Evolutionary conservation across 208 protist species (phyloP).

Genomic region (Naegleria gruberi): DNA sequence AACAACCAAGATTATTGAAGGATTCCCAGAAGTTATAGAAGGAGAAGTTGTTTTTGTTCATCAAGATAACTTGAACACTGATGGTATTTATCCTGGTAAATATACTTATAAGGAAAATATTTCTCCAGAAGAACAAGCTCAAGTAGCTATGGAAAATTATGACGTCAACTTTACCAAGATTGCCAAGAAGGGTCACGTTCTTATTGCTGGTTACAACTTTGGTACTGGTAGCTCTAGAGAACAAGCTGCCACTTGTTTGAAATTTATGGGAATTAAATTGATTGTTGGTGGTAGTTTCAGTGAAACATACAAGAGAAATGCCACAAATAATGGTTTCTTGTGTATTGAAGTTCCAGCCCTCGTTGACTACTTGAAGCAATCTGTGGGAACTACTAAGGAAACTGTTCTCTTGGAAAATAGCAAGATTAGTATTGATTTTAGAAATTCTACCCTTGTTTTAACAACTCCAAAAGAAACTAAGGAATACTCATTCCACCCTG

Average conservation of each 20-base stretch:
- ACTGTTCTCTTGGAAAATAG: background rate
- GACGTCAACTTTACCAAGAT: constrained; percentile 36
- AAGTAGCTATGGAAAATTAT: constrained; percentile 53
- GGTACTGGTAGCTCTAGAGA: constrained; percentile 57
- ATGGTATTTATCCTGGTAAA: constrained; percentile 51
- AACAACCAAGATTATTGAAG: constrained; percentile 9
- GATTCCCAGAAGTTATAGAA: constrained; percentile 38
- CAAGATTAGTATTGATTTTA: background rate
- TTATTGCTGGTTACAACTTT: constrained; percentile 54
- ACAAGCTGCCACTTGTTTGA: constrained; percentile 49
- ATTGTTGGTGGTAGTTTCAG: constrained; percentile 45
- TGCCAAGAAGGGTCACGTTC: constrained; percentile 18
- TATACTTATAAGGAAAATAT: constrained; percentile 56
- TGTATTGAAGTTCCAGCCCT: constrained; percentile 39
- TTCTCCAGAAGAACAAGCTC: constrained; percentile 33
- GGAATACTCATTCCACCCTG: constrained; percentile 34
- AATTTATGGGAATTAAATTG: constrained; percentile 37
- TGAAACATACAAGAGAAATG: constrained; percentile 57
- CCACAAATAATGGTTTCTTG: constrained; percentile 51
- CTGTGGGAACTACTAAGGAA: background rate
- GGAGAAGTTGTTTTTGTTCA: constrained; percentile 40
- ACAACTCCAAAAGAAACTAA: background rate
- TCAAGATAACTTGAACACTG: constrained; percentile 56
- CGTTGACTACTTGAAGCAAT: constrained; percentile 31
- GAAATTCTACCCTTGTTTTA: background rate